Percentiles rank a stretch among this genome's conserved stretches.
phyloP scores from a whole-genome alignment of 805 yeast species.

The Metschnikowia lunata region DNA sequence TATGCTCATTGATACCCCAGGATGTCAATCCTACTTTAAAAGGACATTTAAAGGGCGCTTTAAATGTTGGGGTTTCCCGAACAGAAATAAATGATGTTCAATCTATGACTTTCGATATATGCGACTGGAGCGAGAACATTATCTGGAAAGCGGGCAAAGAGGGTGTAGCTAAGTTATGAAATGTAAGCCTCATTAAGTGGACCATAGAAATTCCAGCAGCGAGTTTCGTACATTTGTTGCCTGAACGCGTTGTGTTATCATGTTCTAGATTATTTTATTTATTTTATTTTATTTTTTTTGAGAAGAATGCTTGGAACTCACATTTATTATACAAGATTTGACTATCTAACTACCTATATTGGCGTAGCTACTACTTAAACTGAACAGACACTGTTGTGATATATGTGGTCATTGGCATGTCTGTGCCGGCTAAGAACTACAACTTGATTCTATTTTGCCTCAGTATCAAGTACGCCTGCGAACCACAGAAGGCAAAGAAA shows the following conservation, averaged over 20 bases:
- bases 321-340: no score
- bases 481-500: slow-evolving; percentile 87
- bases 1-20: slow-evolving; percentile 82
- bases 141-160: slow-evolving; percentile 48
- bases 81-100: slow-evolving; percentile 62
- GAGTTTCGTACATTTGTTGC: no score
- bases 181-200: no score
- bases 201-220: no score
- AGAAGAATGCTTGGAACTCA: no score
- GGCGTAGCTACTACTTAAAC: no score
- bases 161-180: slow-evolving; percentile 50
- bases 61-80: slow-evolving; percentile 66
- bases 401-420: no score
- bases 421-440: neutral
- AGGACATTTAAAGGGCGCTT: slow-evolving; percentile 86
- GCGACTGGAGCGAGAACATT: slow-evolving; percentile 68
- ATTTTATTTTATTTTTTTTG: no score
- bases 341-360: no score
- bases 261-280: neutral
- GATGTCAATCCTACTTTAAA: slow-evolving; percentile 90
- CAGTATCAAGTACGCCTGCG: slow-evolving; percentile 63
- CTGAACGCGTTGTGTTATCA: neutral
- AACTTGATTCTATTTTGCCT: slow-evolving; percentile 62
- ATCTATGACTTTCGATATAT: slow-evolving; percentile 55
- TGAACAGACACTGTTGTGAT: no score